Evolutionary conservation across 2,329 filamentous ascomycete species (phyloP), one percentile per base, ranked within the genome.

Genomic region (Xylaria sp.): DNA sequence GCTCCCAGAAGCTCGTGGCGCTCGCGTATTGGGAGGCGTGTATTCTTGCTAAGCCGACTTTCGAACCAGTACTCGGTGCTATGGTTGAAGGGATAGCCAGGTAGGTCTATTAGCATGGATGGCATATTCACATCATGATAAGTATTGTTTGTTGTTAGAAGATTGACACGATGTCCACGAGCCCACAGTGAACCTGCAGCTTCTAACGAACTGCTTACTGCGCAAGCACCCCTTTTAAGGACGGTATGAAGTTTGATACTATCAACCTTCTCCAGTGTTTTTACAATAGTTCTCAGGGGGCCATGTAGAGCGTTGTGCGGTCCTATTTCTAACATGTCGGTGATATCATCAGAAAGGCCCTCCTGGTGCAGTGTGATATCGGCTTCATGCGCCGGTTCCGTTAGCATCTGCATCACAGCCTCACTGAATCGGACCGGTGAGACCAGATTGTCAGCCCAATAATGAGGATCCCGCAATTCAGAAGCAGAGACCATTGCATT

Each of bases 271-370:
- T 52, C 55, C 3, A 53, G 41, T 20, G 53, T 46, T 25, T 58
- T 52, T 13, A 61, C 2, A 12, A 70, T 69, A 3, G 46, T 60
- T n/a, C 66, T 46, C 7, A 72, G n/a, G 2, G 70, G 72, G 20
- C 76, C 78, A 60, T 80, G 79, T 3, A 82, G 73, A 9, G 80
- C 78, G 25, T 78, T 75, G 70, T 74, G 72, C 18, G 73, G 73
- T 8, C 73, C 73, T 34, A 75, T 41, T 55, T 75, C 72, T 15
- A 75, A 41, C 10, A 70, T 45, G 55, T 70, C 69, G 8, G 70
- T 72, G 10, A 70, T 52, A 28, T 23, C 30, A 43, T 65, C 20
- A 23, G 32, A 12, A 15, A 12, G 30, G 12, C n/a, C 28, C 48
- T 60, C 23, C 6, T 56, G 39, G 13, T 15, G n/a, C 8, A 23